phyloP scores from a whole-genome alignment of 345 rosid species.

The Viola odorata region DNA sequence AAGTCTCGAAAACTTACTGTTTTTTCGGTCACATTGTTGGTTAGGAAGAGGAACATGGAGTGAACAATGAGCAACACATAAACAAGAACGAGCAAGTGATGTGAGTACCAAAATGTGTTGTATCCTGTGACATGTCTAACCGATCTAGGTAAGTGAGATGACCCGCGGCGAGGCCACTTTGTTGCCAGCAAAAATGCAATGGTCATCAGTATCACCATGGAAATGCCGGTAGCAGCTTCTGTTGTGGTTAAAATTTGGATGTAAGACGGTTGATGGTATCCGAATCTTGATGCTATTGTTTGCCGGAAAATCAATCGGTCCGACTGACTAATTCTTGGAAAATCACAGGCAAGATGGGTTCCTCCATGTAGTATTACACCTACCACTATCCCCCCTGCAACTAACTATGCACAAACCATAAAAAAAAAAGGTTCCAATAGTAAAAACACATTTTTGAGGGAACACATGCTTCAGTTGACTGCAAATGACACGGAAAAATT shows the following conservation, averaged over 20 bases:
- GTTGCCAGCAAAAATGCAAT: slow-evolving; percentile 14
- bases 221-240: slow-evolving; percentile 7
- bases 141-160: slow-evolving; percentile 35
- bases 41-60: slow-evolving; percentile 56
- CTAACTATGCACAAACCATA: neutral
- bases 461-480: no score
- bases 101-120: slow-evolving; percentile 58
- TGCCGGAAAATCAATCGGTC: neutral
- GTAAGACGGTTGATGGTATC: slow-evolving; percentile 1
- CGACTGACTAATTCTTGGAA: slow-evolving; percentile 2
- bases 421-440: neutral
- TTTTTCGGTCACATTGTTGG: slow-evolving; percentile 31
- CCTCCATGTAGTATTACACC: slow-evolving; percentile 5
- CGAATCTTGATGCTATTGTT: neutral
- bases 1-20: slow-evolving; percentile 30
- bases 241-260: neutral
- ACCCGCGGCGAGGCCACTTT: slow-evolving; percentile 47
- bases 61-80: slow-evolving; percentile 49
- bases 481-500: no score
- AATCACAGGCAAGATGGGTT: slow-evolving; percentile 10
- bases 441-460: no score
- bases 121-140: slow-evolving; percentile 41
- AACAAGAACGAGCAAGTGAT: slow-evolving; percentile 46
- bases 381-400: neutral
- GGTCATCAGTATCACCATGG: slow-evolving; percentile 1